Conservation (phyloP, 768 basidiomycete genomes). For the Galerina sulciceps region DNA sequence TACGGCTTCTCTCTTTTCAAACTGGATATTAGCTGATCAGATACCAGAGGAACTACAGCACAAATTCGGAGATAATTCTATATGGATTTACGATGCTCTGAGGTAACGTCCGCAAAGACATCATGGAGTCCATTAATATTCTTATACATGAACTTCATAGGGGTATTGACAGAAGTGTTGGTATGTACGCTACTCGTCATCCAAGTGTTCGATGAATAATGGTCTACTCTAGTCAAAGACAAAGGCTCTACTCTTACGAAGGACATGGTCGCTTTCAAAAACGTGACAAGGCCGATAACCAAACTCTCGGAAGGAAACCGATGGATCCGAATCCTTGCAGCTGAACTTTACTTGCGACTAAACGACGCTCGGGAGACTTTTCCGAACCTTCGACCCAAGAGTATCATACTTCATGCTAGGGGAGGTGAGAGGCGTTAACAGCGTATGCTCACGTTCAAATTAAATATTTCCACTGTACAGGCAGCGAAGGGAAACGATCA, state of each 20-base stretch:
- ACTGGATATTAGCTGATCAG: background rate
- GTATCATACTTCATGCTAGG: constrained; percentile 77
- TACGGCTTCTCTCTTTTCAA: constrained; percentile 20
- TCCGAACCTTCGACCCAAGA: constrained; percentile 90
- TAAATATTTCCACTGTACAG: constrained; percentile 35
- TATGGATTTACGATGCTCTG: constrained; percentile 93
- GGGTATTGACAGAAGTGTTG: constrained; percentile 89
- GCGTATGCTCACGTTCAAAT: background rate
- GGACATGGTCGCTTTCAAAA: constrained; percentile 96
- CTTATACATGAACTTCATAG: constrained; percentile 35
- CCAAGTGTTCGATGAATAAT: constrained; percentile 7
- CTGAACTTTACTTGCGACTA: constrained; percentile 86
- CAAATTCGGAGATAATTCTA: constrained; percentile 79
- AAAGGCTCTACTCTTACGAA: constrained; percentile 74
- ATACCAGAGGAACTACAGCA: constrained; percentile 73
- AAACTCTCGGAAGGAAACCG: constrained; percentile 78
- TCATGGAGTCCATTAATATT: background rate
- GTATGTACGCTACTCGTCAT: constrained; percentile 40
- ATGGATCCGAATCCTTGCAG: constrained; percentile 91
- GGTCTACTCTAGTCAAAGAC: constrained; percentile 70
- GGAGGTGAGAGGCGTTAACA: constrained; percentile 53
- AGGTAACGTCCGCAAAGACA: constrained; percentile 51
- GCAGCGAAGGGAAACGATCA: constrained; percentile 68
- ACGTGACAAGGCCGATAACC: constrained; percentile 79
- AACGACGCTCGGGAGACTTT: constrained; percentile 76